These are phyloP conservation scores for Rhododendron vialii DNA, from an alignment of 148 eudicot species.

Conservation along the genomic window DNA sequence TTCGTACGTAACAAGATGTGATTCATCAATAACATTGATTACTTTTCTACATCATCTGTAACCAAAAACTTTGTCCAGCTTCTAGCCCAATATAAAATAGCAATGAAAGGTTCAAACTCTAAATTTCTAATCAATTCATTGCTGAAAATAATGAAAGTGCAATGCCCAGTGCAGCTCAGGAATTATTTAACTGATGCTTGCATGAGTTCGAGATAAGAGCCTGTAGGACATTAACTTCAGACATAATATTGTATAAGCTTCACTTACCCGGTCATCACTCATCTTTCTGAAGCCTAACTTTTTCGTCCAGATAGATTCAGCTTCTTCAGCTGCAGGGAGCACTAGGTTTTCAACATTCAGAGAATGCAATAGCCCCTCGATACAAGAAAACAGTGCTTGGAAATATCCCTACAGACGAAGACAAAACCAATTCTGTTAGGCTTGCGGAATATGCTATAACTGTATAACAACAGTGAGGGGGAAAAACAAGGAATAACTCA, in stretches of 20 bases:
- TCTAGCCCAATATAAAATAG: not conserved
- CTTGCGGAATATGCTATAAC: not conserved
- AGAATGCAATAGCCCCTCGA: constrained; percentile 51
- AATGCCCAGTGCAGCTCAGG: not conserved
- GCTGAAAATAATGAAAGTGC: not conserved
- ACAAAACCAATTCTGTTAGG: not conserved
- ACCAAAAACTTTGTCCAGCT: not conserved
- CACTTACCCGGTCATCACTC: constrained; percentile 38
- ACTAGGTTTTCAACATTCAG: constrained; percentile 65
- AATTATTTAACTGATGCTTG: not conserved
- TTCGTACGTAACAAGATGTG: not conserved
- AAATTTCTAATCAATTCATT: not conserved
- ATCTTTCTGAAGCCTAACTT: constrained; percentile 48
- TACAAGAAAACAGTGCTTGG: constrained; percentile 64
- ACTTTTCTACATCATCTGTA: not conserved
- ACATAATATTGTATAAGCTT: not conserved
- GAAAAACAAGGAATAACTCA: not conserved
- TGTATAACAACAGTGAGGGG: not conserved
- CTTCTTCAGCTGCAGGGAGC: constrained; percentile 93
- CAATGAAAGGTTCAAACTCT: not conserved
- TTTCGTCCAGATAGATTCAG: constrained; percentile 67
- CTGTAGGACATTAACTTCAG: not conserved
- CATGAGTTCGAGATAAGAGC: not conserved
- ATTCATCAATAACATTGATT: not conserved
- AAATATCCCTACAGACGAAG: constrained; percentile 64